Evolutionary conservation across 2,329 filamentous ascomycete genomes (phyloP).

Genomic region (Paraconiothyrium brasiliense): DNA sequence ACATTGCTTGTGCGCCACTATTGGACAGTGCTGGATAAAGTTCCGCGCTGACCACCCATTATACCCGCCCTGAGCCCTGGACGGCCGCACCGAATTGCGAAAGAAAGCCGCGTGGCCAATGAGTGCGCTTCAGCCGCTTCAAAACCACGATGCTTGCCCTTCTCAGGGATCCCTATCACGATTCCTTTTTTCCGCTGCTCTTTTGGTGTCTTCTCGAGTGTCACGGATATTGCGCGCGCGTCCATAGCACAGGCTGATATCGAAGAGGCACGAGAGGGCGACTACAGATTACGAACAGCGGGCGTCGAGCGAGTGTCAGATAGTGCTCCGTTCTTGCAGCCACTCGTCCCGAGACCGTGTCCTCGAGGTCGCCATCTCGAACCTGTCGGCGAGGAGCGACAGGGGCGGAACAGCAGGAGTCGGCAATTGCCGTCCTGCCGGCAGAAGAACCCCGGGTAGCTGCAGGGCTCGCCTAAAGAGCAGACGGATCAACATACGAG

Average conservation of each 20-base stretch:
- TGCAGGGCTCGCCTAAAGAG: slow-evolving; percentile 4
- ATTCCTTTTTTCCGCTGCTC: slow-evolving; percentile 1
- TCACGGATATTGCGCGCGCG: background rate
- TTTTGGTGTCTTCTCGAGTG: background rate
- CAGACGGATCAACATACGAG: background rate
- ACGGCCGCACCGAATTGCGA: slow-evolving; percentile 1
- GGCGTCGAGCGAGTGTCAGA: background rate
- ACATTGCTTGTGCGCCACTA: slow-evolving; percentile 2
- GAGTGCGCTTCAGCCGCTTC: background rate
- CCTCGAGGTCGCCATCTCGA: background rate
- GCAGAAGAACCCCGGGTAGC: slow-evolving; percentile 2
- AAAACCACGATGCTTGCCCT: background rate
- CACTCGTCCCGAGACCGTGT: slow-evolving; percentile 5
- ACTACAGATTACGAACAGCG: background rate
- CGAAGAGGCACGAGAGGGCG: background rate
- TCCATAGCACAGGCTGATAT: background rate
- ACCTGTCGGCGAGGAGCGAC: background rate
- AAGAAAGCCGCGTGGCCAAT: background rate
- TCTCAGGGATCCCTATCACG: background rate
- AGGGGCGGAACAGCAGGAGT: background rate
- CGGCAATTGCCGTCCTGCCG: background rate
- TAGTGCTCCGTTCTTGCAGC: slow-evolving; percentile 18
- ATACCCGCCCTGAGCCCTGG: slow-evolving; percentile 5
- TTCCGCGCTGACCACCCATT: slow-evolving; percentile 9
- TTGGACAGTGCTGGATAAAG: slow-evolving; percentile 10